Percentiles rank a stretch among this genome's conserved stretches.
These are phyloP conservation scores for Madurella mycetomatis DNA, from an alignment of 2,329 filamentous ascomycete species.

Conservation along the genomic window DNA sequence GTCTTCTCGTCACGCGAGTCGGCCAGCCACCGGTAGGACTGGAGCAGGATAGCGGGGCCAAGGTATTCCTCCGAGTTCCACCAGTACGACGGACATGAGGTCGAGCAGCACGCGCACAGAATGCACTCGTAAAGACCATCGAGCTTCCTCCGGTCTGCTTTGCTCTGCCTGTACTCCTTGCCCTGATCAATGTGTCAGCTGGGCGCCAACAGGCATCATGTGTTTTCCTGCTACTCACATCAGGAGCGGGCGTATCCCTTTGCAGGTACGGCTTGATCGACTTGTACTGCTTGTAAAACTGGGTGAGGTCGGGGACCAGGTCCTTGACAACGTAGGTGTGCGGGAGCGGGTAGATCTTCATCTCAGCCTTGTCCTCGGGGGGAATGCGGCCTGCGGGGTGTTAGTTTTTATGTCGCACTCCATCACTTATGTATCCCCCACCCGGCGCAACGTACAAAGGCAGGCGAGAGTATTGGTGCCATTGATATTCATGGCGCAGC, in stretches of 20 bases:
- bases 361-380: constrained; percentile 70
- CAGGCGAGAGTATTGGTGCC: constrained; percentile 97
- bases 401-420: constrained; percentile 1
- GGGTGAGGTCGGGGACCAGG: constrained; percentile 92
- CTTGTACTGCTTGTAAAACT: constrained; percentile 99
- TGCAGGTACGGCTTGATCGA: constrained; percentile 99
- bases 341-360: constrained; percentile 95
- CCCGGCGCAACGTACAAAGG: constrained; percentile 61
- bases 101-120: constrained; percentile 98
- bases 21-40: constrained; percentile 96
- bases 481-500: constrained; percentile 99
- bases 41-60: constrained; percentile 89
- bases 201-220: neutral
- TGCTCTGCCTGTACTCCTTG: constrained; percentile 85
- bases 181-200: constrained; percentile 51
- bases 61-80: constrained; percentile 99
- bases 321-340: constrained; percentile 99
- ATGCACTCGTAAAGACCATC: constrained; percentile 99
- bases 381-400: constrained; percentile 75
- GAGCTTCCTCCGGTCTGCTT: constrained; percentile 90
- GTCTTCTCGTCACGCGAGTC: constrained; percentile 92
- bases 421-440: neutral
- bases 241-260: constrained; percentile 74
- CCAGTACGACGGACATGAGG: constrained; percentile 99
- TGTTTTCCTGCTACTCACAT: constrained; percentile 55